Base-by-base conservation (phyloP, 805 yeast species). In the Yueomyces sp. region DNA sequence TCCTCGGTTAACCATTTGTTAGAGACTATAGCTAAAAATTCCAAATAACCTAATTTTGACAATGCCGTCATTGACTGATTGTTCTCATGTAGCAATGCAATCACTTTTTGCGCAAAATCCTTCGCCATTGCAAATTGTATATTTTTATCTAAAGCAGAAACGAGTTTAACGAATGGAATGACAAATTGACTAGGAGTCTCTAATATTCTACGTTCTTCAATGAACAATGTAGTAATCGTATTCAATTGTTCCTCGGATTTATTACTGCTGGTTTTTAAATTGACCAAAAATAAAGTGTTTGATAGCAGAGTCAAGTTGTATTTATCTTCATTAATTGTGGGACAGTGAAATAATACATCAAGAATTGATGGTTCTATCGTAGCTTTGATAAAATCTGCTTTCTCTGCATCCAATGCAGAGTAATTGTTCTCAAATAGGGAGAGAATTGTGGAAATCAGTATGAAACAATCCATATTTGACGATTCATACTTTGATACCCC, bases 141-240 rank as follows among this genome's bases (percentile, higher is more conserved):
- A 3, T 39, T 40, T 49, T 71, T 75, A 51, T 77, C 82, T 19
- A 79, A 53, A 26, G 72, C 74, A 3, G 80, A 68, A 7, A 80
- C 41, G 1, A 79, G 52, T 47, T 73, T 76, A 36, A 64, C 65
- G 47, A 69, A 53, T 31, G 69, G 46, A 1, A 67, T 59, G 26
- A 75, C 62, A 19, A 66, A 53, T 19, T 65, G 59, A 5, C 57
- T 52, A 4, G 59, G 49, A 38, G 46, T 36, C 19, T 55, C 37
- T 12, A 52, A 27, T 41, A 53, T 42, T 26, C 46, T 32, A 26
- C 41, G 34, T 4, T 50, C 62, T 3, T 52, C 49, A 4, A 67
- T 47, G 45, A 79, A 76, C 3, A 68, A 33, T 0, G 48, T 43
- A 9, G 62, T 51, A 28, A 68, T 60, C 11, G 67, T 68, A 37